A percentile compares a stretch with the other conserved stretches of the same genome.
Conservation (phyloP, 495 filamentous ascomycete species). For the Hypoxylon fragiforme region DNA sequence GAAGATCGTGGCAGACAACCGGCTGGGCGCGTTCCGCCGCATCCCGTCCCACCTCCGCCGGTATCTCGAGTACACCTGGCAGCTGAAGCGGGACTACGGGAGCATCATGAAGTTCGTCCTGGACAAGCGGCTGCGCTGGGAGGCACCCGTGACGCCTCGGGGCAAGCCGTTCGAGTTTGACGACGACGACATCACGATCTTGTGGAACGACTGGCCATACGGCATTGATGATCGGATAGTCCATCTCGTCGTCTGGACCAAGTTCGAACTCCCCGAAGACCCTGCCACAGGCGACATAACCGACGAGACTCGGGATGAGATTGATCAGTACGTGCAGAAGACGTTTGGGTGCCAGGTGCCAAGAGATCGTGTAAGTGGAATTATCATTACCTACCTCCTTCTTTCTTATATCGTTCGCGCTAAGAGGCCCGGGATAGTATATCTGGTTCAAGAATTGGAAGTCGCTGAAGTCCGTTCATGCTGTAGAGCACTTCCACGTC, state of each 20-base stretch:
- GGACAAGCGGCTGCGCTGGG: constrained; percentile 67
- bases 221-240: constrained; percentile 74
- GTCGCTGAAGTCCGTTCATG: constrained; percentile 74
- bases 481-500: constrained; percentile 95
- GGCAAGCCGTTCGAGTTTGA: constrained; percentile 48
- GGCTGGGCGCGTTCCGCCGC: constrained; percentile 72
- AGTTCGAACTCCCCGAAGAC: constrained; percentile 68
- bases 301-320: constrained; percentile 59
- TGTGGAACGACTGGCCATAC: constrained; percentile 92
- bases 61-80: constrained; percentile 68
- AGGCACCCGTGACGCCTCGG: constrained; percentile 38
- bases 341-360: constrained; percentile 56
- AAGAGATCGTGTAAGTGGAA: constrained; percentile 49
- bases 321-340: constrained; percentile 67
- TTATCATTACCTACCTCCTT: not conserved
- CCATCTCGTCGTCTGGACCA: constrained; percentile 90
- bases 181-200: constrained; percentile 70
- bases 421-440: constrained; percentile 53
- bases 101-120: constrained; percentile 76
- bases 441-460: constrained; percentile 93
- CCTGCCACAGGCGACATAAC: constrained; percentile 70
- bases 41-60: constrained; percentile 71
- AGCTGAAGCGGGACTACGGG: constrained; percentile 66
- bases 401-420: not conserved
- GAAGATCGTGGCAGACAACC: constrained; percentile 64